Base-by-base conservation (phyloP, 495 filamentous ascomycete species). In the Podospora conica region DNA sequence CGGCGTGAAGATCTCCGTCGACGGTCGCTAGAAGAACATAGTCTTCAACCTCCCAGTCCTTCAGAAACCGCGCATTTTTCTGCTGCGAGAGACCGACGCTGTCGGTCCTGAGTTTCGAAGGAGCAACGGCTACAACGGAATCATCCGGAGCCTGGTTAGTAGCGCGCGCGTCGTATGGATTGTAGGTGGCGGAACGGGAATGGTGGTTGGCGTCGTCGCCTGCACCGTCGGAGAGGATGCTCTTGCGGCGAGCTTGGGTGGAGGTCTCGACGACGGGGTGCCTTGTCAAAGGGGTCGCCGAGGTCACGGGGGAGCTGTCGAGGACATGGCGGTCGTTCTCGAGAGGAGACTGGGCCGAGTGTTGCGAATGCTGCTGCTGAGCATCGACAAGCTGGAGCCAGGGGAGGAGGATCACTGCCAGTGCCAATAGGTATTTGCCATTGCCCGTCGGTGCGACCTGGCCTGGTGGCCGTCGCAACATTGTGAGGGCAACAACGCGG, bases 11-110 rank as follows among this genome's bases (percentile, higher is more conserved):
- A 67, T 90, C 90, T 81, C 95, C 95, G 82, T 98, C 92, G 83
- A 98, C 90, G 85, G 96, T 98, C 90, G 96, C 93, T 89, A 98
- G 81, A 82, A 98, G 90, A 77, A 98, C 90, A 87, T 97, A 96
- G 81, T 98, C 93, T 90, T 98, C 94, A 80, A 97, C 93, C 87
- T 97, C 91, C 93, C 93, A 98, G 75, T 97, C 95, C 85, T 96
- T 89, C 84, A 98, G 79, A 79, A 88, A 93, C 86, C 93, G 93
- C 92, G 93, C 93, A 86, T 86, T 87, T 86, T 90, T 86, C 80
- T 89, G 86, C 80, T 89, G 84, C 75, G 79, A 77, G 76, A 93
- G 84, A 76, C 88, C 91, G 77, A 86, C 87, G 74, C 77, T 79
- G 65, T 67, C 72, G 62, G 75, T 80, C 85, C 84, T 75, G 83